Evolutionary conservation across 352 stramenopile species (phyloP).

Genomic region (Hyaloperonospora arabidopsidis): DNA sequence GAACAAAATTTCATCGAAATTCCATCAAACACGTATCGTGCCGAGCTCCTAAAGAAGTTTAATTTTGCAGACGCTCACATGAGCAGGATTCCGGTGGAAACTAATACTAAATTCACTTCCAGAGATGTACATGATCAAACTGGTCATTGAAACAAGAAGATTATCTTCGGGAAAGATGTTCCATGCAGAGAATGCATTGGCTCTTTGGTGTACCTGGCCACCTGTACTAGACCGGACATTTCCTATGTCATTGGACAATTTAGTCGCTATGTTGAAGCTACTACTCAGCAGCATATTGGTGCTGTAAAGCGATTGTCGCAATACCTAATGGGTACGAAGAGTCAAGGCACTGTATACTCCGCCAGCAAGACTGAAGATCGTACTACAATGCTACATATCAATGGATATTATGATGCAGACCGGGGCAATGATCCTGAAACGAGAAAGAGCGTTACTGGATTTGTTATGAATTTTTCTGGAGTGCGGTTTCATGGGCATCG

Average conservation of each 20-base stretch:
- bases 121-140: background rate
- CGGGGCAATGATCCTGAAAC: constrained; percentile 7
- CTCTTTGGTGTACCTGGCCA: background rate
- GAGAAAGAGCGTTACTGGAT: background rate
- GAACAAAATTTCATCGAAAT: background rate
- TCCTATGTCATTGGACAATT: constrained; percentile 6
- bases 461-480: background rate
- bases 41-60: background rate
- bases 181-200: background rate
- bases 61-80: background rate
- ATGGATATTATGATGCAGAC: too few relatives aligned
- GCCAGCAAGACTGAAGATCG: background rate
- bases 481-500: background rate
- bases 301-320: background rate
- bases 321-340: background rate
- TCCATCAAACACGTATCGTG: background rate
- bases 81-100: background rate
- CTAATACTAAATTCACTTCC: background rate
- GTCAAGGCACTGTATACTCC: background rate
- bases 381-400: too few relatives aligned
- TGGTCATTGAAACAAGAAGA: background rate
- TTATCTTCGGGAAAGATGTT: background rate
- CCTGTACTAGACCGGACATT: background rate
- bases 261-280: constrained; percentile 9
- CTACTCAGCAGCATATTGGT: background rate